Conservation (phyloP, 2,329 filamentous ascomycete genomes). For the Diaporthe sp. region DNA sequence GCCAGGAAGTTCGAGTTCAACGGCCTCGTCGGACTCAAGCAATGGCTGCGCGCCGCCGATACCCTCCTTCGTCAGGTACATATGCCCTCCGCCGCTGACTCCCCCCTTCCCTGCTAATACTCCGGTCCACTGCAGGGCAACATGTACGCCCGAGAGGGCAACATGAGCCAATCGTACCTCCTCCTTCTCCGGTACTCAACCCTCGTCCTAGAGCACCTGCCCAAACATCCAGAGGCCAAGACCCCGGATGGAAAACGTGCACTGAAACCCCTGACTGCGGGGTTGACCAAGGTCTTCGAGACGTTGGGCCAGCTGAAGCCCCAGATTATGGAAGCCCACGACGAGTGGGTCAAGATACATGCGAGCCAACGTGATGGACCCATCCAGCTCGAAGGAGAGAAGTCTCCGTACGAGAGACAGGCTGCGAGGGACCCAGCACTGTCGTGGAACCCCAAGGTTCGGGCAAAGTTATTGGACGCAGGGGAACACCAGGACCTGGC, state of each 20-base stretch:
- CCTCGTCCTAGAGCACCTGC: conserved; percentile 81
- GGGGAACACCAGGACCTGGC: conserved; percentile 80
- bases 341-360: conserved; percentile 71
- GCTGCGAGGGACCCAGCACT: conserved; percentile 71
- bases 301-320: conserved; percentile 85
- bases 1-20: conserved; percentile 88
- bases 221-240: conserved; percentile 79
- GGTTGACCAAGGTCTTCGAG: conserved; percentile 68
- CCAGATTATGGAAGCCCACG: conserved; percentile 76
- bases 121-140: conserved; percentile 67
- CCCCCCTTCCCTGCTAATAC: not conserved
- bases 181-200: conserved; percentile 90
- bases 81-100: not conserved
- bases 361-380: conserved; percentile 45
- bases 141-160: conserved; percentile 86
- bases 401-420: conserved; percentile 55
- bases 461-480: conserved; percentile 73
- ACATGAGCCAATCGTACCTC: conserved; percentile 89
- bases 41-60: conserved; percentile 85
- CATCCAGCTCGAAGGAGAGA: conserved; percentile 37
- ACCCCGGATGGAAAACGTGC: conserved; percentile 72
- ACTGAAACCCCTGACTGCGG: conserved; percentile 63
- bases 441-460: conserved; percentile 49
- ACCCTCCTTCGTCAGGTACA: conserved; percentile 82
- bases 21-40: conserved; percentile 77